phyloP scores from a whole-genome alignment of 345 rosid species.

The Limnanthes douglasii region DNA sequence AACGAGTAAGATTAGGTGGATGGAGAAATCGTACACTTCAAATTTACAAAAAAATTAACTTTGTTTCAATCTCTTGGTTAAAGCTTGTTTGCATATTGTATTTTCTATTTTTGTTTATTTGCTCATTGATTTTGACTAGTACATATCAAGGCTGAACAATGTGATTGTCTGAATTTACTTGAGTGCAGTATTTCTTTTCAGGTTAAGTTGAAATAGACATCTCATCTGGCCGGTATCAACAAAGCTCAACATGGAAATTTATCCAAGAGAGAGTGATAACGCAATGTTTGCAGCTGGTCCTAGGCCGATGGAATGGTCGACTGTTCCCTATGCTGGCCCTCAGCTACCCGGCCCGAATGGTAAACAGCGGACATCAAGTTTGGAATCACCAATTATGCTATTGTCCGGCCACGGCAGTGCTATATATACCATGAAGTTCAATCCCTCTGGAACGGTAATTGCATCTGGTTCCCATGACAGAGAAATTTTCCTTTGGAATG shows the following conservation, averaged over 20 bases:
- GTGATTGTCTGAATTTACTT: too few relatives aligned
- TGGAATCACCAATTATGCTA: slow-evolving; percentile 91
- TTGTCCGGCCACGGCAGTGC: slow-evolving; percentile 81
- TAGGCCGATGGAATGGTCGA: slow-evolving; percentile 89
- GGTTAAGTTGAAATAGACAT: too few relatives aligned
- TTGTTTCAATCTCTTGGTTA: too few relatives aligned
- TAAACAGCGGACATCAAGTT: slow-evolving; percentile 59
- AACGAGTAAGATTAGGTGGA: too few relatives aligned
- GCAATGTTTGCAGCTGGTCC: slow-evolving; percentile 50
- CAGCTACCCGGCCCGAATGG: slow-evolving; percentile 44
- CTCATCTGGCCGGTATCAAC: neutral
- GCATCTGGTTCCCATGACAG: slow-evolving; percentile 97
- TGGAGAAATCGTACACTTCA: too few relatives aligned
- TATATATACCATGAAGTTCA: slow-evolving; percentile 80
- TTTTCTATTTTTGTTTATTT: too few relatives aligned
- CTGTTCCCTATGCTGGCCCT: slow-evolving; percentile 36
- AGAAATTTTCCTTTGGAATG: slow-evolving; percentile 84
- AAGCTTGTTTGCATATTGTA: too few relatives aligned
- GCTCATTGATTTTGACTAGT: too few relatives aligned
- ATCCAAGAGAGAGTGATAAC: slow-evolving; percentile 39
- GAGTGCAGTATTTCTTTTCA: too few relatives aligned
- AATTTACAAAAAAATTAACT: too few relatives aligned
- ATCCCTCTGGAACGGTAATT: slow-evolving; percentile 66
- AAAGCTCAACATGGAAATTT: slow-evolving; percentile 33
- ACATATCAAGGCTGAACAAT: too few relatives aligned